Evolutionary conservation across 345 rosid species (phyloP), one percentile per base, ranked within the genome.

Genomic region (Rhodomyrtus tomentosa): DNA sequence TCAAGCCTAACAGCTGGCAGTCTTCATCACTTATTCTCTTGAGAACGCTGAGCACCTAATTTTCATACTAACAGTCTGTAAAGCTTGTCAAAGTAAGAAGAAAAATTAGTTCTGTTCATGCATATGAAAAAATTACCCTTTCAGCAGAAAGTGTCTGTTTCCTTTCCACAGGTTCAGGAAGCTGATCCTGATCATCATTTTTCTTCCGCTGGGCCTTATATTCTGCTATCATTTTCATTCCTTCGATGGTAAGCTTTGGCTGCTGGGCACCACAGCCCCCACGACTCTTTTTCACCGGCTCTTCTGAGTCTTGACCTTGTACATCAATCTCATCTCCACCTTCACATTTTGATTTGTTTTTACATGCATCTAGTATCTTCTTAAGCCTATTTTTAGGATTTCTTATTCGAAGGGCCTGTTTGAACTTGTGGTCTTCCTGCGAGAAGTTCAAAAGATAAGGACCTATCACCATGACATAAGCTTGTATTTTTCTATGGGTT

Each of bases 191-290:
- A 86, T 96, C 99, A 85, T 96, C 98, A 49, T 5, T 92, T 87
- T 93, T 96, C 92, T 95, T 96, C 88, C 92, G 94, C 76, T 89
- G 90, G 7, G 87, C 89, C 90, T 96, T 95, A 84, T 93, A 96
- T 86, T 93, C 98, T 0, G 99, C 98, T 90, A 93, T 90, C 94
- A 96, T 94, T 92, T 96, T 95, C 98, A 96, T 95, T 80, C 98
- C 99, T 88, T 96, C 99, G 84, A 95, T 93, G 40, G 93, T 94
- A 53, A 96, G 87, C 91, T 94, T 96, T 84, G 98, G 98, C 85
- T 96, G 98, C 86, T 91, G 88, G 83, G 99, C 97, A 86, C 99
- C 99, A 86, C 99, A 95, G 62, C 99, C 99, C 88, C 95, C 96
- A 58, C 92, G 96, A 83, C 88, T 91, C 89, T 95, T 96, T 84